A percentile compares a stretch with the other conserved stretches of the same genome.
phyloP scores from a whole-genome alignment of 2,329 filamentous ascomycete species.

The Pyricularia pennisetigena region DNA sequence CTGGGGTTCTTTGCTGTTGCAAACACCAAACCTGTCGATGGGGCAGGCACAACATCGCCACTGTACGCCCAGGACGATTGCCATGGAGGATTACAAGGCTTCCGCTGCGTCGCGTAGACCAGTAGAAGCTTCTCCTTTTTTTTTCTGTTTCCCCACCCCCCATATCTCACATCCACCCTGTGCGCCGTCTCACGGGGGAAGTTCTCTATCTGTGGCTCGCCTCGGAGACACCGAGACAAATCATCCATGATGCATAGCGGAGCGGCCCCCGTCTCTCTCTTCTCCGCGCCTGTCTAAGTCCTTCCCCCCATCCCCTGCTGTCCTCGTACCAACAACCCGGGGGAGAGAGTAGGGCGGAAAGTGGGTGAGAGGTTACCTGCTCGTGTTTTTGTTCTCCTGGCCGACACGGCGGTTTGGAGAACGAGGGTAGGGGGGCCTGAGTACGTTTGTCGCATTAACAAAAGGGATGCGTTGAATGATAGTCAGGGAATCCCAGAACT shows the following conservation, averaged over 20 bases:
- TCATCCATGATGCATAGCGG: neutral
- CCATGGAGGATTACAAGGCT: neutral
- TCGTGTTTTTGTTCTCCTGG: neutral
- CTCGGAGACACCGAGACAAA: neutral
- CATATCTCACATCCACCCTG: neutral
- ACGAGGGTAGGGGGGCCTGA: too few species aligned
- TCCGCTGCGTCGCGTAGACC: neutral
- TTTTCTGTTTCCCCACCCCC: too few species aligned
- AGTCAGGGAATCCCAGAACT: too few species aligned
- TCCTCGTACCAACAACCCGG: neutral
- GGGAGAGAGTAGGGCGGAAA: neutral
- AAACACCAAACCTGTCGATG: neutral
- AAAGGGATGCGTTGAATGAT: too few species aligned
- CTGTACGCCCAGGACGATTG: neutral
- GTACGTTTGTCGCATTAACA: too few species aligned
- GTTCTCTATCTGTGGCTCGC: neutral
- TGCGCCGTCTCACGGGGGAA: neutral
- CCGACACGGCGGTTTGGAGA: too few species aligned
- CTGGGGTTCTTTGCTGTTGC: too few species aligned
- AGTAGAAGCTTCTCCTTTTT: neutral
- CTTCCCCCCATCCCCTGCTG: neutral
- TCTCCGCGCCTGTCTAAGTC: neutral
- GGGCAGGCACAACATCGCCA: too few species aligned
- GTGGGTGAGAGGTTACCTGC: neutral
- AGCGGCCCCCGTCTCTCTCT: neutral